Percentiles rank a stretch among this genome's conserved stretches.
phyloP scores from a whole-genome alignment of 257 asterid genomes.

The Solanum clarkiae region DNA sequence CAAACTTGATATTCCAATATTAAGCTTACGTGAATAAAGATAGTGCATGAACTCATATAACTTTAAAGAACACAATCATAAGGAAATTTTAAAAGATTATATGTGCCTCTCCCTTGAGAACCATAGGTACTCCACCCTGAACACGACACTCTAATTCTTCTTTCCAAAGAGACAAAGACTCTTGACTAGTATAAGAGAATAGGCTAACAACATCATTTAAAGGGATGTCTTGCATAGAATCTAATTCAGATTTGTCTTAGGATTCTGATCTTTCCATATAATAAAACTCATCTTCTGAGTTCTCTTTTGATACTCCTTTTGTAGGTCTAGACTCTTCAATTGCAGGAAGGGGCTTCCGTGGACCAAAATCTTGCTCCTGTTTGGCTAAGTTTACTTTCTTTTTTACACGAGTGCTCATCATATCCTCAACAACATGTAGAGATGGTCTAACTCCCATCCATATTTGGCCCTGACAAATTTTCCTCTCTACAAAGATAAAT shows the following conservation, averaged over 20 bases:
- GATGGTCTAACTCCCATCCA: constrained; percentile 68
- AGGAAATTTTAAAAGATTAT: neutral
- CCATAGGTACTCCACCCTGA: constrained; percentile 93
- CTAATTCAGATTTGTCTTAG: constrained; percentile 82
- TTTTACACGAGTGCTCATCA: constrained; percentile 71
- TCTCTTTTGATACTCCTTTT: constrained; percentile 69
- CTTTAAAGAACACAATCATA: neutral
- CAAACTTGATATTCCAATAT: constrained; percentile 46
- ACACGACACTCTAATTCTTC: constrained; percentile 78
- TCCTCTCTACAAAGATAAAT: constrained; percentile 16
- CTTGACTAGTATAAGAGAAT: constrained; percentile 15
- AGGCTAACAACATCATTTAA: constrained; percentile 19
- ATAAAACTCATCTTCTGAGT: constrained; percentile 86
- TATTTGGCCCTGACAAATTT: constrained; percentile 39
- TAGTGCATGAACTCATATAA: neutral
- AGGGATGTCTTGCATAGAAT: constrained; percentile 34
- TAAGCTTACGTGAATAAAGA: constrained; percentile 1
- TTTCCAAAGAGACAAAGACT: constrained; percentile 44
- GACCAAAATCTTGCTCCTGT: constrained; percentile 18
- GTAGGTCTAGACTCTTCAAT: constrained; percentile 38
- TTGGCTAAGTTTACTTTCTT: constrained; percentile 21
- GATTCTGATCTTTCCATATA: constrained; percentile 82
- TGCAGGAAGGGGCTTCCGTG: constrained; percentile 6
- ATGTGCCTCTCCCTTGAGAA: constrained; percentile 81
- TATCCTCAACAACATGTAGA: constrained; percentile 54